These are phyloP conservation scores for Dothideomycetes sp. DNA, from an alignment of 2,329 filamentous ascomycete genomes.

Conservation along the genomic window DNA sequence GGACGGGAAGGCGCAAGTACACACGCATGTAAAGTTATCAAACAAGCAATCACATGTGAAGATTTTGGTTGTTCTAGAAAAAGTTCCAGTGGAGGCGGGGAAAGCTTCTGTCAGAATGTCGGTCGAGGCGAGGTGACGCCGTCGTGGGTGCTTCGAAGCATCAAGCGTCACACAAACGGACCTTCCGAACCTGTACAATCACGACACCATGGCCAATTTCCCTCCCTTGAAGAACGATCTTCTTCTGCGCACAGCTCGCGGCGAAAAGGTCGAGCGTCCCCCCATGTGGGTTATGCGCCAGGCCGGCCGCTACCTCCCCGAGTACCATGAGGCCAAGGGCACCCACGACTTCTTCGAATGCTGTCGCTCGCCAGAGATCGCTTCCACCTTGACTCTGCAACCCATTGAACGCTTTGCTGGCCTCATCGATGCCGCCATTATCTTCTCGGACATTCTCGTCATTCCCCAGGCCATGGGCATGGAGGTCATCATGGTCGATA, in stretches of 20 bases:
- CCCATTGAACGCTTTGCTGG: constrained; percentile 86
- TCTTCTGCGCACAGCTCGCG: constrained; percentile 79
- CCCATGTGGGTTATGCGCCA: constrained; percentile 99
- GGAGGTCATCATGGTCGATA: constrained; percentile 97
- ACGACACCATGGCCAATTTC: constrained; percentile 47
- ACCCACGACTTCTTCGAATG: constrained; percentile 92
- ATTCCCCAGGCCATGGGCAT: constrained; percentile 98
- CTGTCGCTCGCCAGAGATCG: constrained; percentile 86
- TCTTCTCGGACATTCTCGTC: constrained; percentile 97
- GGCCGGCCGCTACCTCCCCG: constrained; percentile 92
- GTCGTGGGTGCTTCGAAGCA: no score
- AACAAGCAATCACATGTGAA: no score
- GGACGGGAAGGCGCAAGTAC: no score
- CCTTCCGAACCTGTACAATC: no score
- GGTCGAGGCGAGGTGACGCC: no score
- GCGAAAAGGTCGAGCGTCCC: constrained; percentile 86
- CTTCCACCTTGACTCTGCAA: constrained; percentile 87
- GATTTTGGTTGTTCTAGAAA: no score
- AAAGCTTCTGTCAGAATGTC: no score
- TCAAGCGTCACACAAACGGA: no score
- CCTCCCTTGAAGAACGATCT: constrained; percentile 86
- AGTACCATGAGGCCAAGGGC: constrained; percentile 94
- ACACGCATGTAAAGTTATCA: no score
- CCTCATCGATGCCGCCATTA: constrained; percentile 91
- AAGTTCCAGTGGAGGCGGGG: no score